Conservation (phyloP, 2,329 filamentous ascomycete species). For the Zalaria obscura region DNA sequence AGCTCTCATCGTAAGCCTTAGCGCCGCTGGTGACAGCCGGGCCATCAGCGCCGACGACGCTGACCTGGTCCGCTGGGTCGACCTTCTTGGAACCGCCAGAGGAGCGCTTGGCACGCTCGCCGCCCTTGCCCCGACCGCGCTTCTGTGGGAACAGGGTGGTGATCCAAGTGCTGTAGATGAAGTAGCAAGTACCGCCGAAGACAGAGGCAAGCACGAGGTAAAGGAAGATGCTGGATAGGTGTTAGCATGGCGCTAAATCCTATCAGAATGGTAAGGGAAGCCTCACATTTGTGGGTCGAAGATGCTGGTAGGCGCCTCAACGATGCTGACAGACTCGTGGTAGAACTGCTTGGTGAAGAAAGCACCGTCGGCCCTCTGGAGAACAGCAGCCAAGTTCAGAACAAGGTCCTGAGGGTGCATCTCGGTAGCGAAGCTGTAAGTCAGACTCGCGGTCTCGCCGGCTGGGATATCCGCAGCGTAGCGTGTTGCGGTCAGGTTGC, state of each 20-base stretch:
- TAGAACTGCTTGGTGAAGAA: conserved; percentile 68
- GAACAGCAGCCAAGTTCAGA: conserved; percentile 61
- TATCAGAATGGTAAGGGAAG: conserved; percentile 1
- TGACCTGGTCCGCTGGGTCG: conserved; percentile 42
- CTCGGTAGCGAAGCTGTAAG: conserved; percentile 77
- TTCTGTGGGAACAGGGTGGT: conserved; percentile 88
- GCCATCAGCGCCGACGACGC: conserved; percentile 56
- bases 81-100: conserved; percentile 53
- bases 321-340: conserved; percentile 71
- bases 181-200: conserved; percentile 75
- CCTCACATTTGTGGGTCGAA: conserved; percentile 91
- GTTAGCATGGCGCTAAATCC: conserved; percentile 3
- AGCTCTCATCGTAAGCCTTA: conserved; percentile 77
- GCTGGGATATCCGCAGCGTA: conserved; percentile 63
- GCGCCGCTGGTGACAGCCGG: conserved; percentile 54
- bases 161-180: conserved; percentile 98
- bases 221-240: conserved; percentile 67
- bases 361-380: conserved; percentile 51
- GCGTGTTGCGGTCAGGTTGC: conserved; percentile 68
- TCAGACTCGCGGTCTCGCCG: conserved; percentile 60
- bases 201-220: conserved; percentile 76
- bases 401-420: conserved; percentile 84
- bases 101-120: conserved; percentile 51
- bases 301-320: conserved; percentile 81
- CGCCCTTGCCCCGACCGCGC: conserved; percentile 41